Evolutionary conservation across 768 basidiomycete species (phyloP).

Genomic region (Rhodotorula graminis): DNA sequence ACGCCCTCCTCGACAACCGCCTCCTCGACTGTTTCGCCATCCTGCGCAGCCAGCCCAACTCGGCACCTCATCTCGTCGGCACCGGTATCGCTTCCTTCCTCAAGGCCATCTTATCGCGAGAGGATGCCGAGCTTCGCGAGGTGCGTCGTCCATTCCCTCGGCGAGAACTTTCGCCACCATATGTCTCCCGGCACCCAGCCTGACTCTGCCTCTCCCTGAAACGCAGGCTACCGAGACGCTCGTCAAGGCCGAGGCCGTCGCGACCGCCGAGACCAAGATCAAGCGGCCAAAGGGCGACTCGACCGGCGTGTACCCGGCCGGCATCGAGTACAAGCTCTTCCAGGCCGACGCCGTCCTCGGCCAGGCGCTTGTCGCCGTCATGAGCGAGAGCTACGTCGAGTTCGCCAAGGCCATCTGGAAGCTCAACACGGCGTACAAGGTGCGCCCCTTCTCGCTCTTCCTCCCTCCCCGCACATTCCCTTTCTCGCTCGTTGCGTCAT

Average conservation of each 20-base stretch:
- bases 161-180: too few relatives aligned
- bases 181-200: too few relatives aligned
- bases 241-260: constrained; percentile 9
- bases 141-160: not conserved
- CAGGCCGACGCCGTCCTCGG: constrained; percentile 23
- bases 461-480: too few relatives aligned
- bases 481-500: too few relatives aligned
- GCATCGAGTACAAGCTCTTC: constrained; percentile 29
- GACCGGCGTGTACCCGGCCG: constrained; percentile 16
- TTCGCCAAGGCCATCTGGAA: constrained; percentile 33
- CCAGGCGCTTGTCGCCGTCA: constrained; percentile 20
- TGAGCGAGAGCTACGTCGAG: constrained; percentile 27
- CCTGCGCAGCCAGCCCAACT: not conserved
- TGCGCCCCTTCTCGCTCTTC: not conserved
- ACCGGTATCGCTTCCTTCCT: constrained; percentile 26
- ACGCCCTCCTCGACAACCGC: constrained; percentile 27
- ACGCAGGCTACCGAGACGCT: constrained; percentile 23
- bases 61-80: constrained; percentile 15
- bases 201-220: not conserved
- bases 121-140: constrained; percentile 23
- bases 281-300: constrained; percentile 13
- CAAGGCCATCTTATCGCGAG: constrained; percentile 15
- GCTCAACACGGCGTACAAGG: constrained; percentile 33
- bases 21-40: not conserved
- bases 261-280: not conserved